These are phyloP conservation scores for Fusarium camptoceras DNA, from an alignment of 2,329 filamentous ascomycete genomes.

Conservation along the genomic window DNA sequence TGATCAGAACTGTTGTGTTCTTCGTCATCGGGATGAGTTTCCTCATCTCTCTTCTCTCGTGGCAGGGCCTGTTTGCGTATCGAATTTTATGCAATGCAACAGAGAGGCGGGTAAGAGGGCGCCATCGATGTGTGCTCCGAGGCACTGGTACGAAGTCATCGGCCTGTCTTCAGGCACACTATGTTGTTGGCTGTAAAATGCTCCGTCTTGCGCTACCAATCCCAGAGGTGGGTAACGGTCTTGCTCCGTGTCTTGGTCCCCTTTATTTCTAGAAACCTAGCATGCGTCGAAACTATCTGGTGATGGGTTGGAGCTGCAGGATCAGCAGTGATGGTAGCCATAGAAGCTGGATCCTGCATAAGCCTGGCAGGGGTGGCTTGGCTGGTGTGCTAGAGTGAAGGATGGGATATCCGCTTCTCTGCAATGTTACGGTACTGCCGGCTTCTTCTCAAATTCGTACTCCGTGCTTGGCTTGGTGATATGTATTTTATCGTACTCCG, in stretches of 20 bases:
- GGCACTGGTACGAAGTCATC: conserved; percentile 21
- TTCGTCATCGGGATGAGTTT: conserved; percentile 29
- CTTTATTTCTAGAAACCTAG: conserved; percentile 40
- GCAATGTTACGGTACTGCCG: conserved; percentile 15
- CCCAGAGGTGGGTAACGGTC: conserved; percentile 29
- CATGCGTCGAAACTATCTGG: conserved; percentile 26
- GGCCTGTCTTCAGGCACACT: conserved; percentile 28
- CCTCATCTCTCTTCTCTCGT: conserved; percentile 42
- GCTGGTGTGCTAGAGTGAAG: conserved; percentile 5
- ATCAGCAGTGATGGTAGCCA: conserved; percentile 18
- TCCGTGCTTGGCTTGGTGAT: conserved; percentile 6
- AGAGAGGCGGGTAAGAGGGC: conserved; percentile 19
- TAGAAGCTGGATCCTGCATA: conserved; percentile 21
- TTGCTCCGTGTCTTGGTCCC: conserved; percentile 38
- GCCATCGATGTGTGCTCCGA: conserved; percentile 14
- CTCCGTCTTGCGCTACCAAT: conserved; percentile 16
- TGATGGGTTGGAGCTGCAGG: conserved; percentile 21
- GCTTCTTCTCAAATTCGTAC: conserved; percentile 4
- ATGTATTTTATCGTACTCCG: conserved; percentile 7
- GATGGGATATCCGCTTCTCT: conserved; percentile 7
- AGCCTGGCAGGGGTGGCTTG: conserved; percentile 6
- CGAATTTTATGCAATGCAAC: conserved; percentile 25
- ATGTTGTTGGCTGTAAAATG: conserved; percentile 38
- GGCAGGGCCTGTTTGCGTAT: conserved; percentile 22
- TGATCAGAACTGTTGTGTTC: conserved; percentile 14